Base-by-base conservation (phyloP, 1,284 basidiomycete genomes). In the Moesziomyces sp. region DNA sequence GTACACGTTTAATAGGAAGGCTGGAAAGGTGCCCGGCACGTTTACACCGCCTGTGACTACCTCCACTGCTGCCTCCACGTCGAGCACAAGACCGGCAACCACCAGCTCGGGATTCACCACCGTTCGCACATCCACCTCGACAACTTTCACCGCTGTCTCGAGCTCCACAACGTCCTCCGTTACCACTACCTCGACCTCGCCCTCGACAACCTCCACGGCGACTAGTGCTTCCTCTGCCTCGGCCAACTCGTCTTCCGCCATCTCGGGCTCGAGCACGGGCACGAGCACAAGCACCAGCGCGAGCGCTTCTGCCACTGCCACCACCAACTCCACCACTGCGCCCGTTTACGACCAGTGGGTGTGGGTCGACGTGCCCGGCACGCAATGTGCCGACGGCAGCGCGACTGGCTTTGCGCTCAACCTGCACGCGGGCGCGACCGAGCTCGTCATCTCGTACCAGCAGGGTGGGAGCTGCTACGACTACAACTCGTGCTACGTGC, bases 391-490 rank as follows among this genome's bases (percentile, higher is more conserved):
- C 30, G 58, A 71, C 18, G 68, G 68, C 21, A 46, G 46, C 0
- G 46, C 46, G 7, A 71, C 68, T n/a, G 68, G 68, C 0, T 44
- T 66, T 13, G 62, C 63, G 2, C 23, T 71, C 58, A 61, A 61
- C 51, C 58, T 66, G 23, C 58, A 61, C 26, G 16, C 58, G 9
- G 35, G 42, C 33, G 51, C 62, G 9, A 48, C 52, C 19, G 68
- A 71, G 4, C 53, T 71, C 13, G 45, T 71, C 26, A 61, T 71
- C 40, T 33, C 30, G 6, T 52, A 48, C 26, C 52, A 71, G 43
- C 38, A 61, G 38, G 68, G 68, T 18, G 68, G 68, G 4, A 49
- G 47, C 9, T 71, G 68, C 47, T 67, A 61, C 58, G 68, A 71
- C 51, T 66, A 58, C 40, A 24, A 52, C 14, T 46, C 51, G 5